A percentile compares a stretch with the other conserved stretches of the same genome.
phyloP scores from a whole-genome alignment of 257 asterid genomes.

The Nicotiana otophora region DNA sequence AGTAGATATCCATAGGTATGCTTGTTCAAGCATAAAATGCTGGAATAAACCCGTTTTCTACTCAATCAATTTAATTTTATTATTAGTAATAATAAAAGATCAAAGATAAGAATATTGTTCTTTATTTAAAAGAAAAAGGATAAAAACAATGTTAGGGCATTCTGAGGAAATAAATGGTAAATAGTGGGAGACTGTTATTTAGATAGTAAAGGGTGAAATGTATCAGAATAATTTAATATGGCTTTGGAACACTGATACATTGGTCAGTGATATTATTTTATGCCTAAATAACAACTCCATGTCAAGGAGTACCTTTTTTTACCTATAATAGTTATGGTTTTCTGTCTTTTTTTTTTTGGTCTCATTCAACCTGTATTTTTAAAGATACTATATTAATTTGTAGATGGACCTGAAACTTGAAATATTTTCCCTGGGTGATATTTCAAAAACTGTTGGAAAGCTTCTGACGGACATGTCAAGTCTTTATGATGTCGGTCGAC shows the following conservation, averaged over 20 bases:
- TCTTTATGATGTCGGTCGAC: slow-evolving; percentile 94
- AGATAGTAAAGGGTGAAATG: not conserved
- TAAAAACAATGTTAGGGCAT: not conserved
- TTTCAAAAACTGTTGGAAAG: slow-evolving; percentile 87
- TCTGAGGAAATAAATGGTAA: not conserved
- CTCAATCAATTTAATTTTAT: not conserved
- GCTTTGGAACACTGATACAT: slow-evolving; percentile 4
- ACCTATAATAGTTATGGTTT: no score
- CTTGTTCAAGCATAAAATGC: not conserved
- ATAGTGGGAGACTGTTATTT: not conserved
- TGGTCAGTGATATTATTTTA: no score
- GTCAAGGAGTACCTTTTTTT: no score
- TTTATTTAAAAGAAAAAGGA: not conserved
- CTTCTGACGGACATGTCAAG: slow-evolving; percentile 95
- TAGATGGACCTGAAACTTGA: slow-evolving; percentile 99
- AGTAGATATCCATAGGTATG: not conserved
- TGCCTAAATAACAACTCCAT: no score
- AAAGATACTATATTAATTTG: slow-evolving; percentile 25
- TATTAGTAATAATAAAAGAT: not conserved
- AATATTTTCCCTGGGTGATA: slow-evolving; percentile 92
- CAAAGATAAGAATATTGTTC: not conserved
- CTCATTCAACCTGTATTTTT: not conserved
- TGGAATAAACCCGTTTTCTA: not conserved
- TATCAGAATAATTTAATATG: slow-evolving; percentile 1
- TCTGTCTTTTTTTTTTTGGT: not conserved